Percentiles rank a stretch among this genome's conserved stretches.
These are phyloP conservation scores for Phytophthora tentaculata DNA, from an alignment of 352 stramenopile genomes.

Conservation along the genomic window DNA sequence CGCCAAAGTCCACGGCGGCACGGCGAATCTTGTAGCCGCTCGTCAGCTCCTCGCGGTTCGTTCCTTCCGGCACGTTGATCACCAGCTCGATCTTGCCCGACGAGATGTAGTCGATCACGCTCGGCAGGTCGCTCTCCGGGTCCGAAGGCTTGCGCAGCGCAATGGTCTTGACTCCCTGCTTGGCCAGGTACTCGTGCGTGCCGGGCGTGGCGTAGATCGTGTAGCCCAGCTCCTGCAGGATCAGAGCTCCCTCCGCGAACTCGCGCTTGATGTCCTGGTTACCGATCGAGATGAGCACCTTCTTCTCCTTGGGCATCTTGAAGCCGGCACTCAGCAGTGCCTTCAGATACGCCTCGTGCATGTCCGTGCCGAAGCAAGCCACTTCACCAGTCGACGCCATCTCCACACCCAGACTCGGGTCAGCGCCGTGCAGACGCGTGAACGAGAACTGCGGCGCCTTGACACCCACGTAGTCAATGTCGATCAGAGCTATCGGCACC, in stretches of 20 bases:
- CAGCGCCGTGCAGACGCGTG: constrained; percentile 91
- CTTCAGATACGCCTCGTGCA: constrained; percentile 97
- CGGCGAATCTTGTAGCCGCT: constrained; percentile 96
- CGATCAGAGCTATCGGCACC: constrained; percentile 96
- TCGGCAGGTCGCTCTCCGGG: constrained; percentile 62
- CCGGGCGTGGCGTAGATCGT: constrained; percentile 92
- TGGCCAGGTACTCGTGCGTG: constrained; percentile 90
- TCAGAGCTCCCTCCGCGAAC: constrained; percentile 80
- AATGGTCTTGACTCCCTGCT: constrained; percentile 66
- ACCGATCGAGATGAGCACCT: constrained; percentile 92
- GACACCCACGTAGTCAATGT: constrained; percentile 95
- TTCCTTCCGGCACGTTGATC: constrained; percentile 95
- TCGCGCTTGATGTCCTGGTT: constrained; percentile 86
- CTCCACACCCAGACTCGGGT: constrained; percentile 96
- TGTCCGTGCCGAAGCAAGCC: constrained; percentile 96
- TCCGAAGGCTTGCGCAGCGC: constrained; percentile 65
- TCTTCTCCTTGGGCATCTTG: constrained; percentile 88
- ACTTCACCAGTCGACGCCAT: constrained; percentile 98
- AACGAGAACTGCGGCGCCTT: constrained; percentile 97
- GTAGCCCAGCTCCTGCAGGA: constrained; percentile 83
- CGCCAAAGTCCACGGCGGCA: constrained; percentile 97
- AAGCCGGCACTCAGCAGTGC: constrained; percentile 77
- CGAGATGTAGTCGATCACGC: constrained; percentile 93
- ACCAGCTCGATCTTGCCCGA: constrained; percentile 95
- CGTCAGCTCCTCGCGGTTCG: constrained; percentile 74